These are phyloP conservation scores for Euryodendron excelsum DNA, from an alignment of 148 eudicot genomes.

Conservation along the genomic window DNA sequence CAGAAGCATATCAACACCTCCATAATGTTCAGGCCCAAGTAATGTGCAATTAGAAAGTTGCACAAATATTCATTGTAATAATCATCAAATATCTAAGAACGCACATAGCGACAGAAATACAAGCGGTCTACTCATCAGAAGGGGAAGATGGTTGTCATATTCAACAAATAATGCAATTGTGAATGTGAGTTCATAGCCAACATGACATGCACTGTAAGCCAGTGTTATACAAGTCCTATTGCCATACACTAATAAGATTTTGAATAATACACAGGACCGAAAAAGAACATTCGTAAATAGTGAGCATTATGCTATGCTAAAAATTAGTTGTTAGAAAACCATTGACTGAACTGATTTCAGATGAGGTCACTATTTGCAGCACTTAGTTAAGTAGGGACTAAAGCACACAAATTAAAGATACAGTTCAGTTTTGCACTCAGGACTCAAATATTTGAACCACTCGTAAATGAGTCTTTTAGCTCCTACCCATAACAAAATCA, in stretches of 20 bases:
- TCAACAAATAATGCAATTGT: neutral
- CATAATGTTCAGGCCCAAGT: neutral
- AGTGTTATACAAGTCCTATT: neutral
- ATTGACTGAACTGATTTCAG: neutral
- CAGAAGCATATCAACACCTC: conserved; percentile 4
- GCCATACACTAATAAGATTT: neutral
- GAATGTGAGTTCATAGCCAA: neutral
- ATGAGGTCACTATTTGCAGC: neutral
- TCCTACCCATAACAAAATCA: neutral
- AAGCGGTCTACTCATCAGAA: neutral
- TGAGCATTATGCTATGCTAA: neutral
- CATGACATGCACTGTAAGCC: neutral
- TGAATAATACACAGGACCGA: neutral
- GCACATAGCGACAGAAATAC: neutral
- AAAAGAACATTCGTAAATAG: neutral
- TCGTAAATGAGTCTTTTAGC: neutral
- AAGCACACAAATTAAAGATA: neutral
- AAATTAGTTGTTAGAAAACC: neutral
- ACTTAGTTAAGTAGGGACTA: neutral
- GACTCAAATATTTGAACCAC: neutral
- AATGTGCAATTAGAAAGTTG: neutral
- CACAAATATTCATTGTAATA: neutral
- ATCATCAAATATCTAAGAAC: neutral
- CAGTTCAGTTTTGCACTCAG: neutral
- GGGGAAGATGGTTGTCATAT: neutral